phyloP scores from a whole-genome alignment of 2,329 filamentous ascomycete species.

The Fusarium sp. region DNA sequence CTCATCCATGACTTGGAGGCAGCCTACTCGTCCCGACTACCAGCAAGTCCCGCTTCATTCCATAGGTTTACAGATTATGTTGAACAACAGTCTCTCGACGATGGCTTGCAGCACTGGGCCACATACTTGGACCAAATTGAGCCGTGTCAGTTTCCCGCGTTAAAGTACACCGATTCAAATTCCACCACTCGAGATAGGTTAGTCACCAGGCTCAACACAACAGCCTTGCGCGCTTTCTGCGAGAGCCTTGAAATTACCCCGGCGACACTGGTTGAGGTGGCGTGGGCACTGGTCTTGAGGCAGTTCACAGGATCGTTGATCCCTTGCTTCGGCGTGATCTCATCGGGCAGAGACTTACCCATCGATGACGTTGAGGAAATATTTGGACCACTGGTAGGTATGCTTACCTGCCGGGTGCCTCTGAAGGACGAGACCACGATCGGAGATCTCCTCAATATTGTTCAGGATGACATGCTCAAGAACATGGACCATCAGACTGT shows the following conservation, averaged over 20 bases:
- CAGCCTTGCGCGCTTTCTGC: slow-evolving; percentile 1
- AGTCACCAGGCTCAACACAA: not conserved
- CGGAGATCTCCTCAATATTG: not conserved
- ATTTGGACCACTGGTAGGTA: slow-evolving; percentile 11
- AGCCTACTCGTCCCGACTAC: not conserved
- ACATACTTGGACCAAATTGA: not conserved
- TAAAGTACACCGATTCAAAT: not conserved
- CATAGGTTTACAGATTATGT: not conserved
- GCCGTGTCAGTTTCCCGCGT: slow-evolving; percentile 7
- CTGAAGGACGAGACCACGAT: slow-evolving; percentile 1
- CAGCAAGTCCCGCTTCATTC: not conserved
- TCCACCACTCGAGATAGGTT: not conserved
- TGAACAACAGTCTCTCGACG: not conserved
- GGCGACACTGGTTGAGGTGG: not conserved
- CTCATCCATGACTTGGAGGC: not conserved
- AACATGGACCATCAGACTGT: not conserved
- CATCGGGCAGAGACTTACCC: slow-evolving; percentile 2
- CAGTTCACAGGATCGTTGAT: not conserved
- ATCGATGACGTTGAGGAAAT: slow-evolving; percentile 7
- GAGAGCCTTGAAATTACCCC: not conserved
- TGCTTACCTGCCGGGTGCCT: slow-evolving; percentile 13
- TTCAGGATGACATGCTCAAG: not conserved
- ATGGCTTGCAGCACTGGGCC: not conserved
- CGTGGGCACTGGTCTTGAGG: slow-evolving; percentile 6
- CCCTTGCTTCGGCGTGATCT: not conserved